Base-by-base conservation (phyloP, 2,329 filamentous ascomycete species). In the Zarea fungicola region DNA sequence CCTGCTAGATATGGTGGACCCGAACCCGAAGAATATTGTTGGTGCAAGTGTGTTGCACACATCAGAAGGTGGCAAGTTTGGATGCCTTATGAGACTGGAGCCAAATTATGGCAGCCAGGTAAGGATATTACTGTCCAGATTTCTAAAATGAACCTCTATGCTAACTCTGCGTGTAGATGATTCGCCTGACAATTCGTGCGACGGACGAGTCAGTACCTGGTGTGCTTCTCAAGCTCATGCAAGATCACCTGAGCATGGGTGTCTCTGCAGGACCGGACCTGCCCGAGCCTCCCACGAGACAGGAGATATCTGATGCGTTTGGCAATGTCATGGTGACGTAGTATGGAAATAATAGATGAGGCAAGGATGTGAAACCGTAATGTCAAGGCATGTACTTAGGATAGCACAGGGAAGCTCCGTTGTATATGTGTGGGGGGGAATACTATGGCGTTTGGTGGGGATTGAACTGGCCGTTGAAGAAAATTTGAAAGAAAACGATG, bases 101-200 rank as follows among this genome's bases (percentile, higher is more conserved):
- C 93, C 93, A 53, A 99, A 99, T 71, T 92, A 91, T 62, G 78
- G 81, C 55, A 92, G 86, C 55, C 88, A 89, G 82, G 93, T 96
- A 77, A 72, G 84, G n/a, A n/a, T 32, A 28, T 5, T 22, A 21
- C 39, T 42, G 13, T 16, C 51, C 26, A n/a, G n/a, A n/a, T n/a
- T n/a, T n/a, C n/a, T n/a, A n/a, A n/a, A n/a, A n/a, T 13, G 10
- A 26, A 11, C 34, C 21, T 35, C 25, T 36, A 8, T 25, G 21
- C 50, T 48, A 57, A 67, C 54, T 61, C 28, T 55, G 51, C 58
- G n/a, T 53, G 7, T 57, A 96, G 93, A 96, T 96, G 89, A 87
- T 95, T 60, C 91, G 93, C 46, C 76, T 97, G 52, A 99, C 93
- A 0, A 85, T 99, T 58, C 81, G 93, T 54, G 93, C 92, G 6